Evolutionary conservation across 2,329 filamentous ascomycete genomes (phyloP).

Genomic region (Colletotrichum tofieldiae): DNA sequence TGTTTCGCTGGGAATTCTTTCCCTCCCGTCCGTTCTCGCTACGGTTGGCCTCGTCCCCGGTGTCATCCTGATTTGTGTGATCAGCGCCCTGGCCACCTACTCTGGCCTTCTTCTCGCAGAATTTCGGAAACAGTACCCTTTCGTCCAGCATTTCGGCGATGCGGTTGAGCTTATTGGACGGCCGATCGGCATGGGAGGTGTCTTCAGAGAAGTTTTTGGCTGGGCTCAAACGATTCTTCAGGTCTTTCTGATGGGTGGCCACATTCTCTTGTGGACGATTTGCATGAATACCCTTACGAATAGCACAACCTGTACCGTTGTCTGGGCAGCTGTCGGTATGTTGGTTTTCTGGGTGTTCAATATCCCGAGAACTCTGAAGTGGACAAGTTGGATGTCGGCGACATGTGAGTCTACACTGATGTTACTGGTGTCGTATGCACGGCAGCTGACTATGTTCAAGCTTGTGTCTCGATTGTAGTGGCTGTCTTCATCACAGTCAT

Average conservation of each 20-base stretch:
- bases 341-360: slow-evolving; percentile 72
- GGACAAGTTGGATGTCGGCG: slow-evolving; percentile 74
- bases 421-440: no score
- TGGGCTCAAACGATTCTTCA: slow-evolving; percentile 74
- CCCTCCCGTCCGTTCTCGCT: slow-evolving; percentile 82
- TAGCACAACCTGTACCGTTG: slow-evolving; percentile 74
- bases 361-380: slow-evolving; percentile 74
- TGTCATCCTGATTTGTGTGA: slow-evolving; percentile 79
- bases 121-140: slow-evolving; percentile 80
- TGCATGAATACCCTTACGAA: slow-evolving; percentile 76
- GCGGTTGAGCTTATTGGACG: slow-evolving; percentile 71
- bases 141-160: slow-evolving; percentile 77
- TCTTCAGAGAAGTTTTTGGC: slow-evolving; percentile 73
- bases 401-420: slow-evolving; percentile 56
- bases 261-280: slow-evolving; percentile 78
- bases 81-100: slow-evolving; percentile 78
- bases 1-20: slow-evolving; percentile 70
- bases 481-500: slow-evolving; percentile 78
- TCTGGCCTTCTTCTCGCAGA: slow-evolving; percentile 71
- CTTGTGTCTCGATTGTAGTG: slow-evolving; percentile 74
- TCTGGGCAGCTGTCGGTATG: slow-evolving; percentile 74
- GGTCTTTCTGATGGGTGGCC: slow-evolving; percentile 78
- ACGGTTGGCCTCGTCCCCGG: slow-evolving; percentile 81
- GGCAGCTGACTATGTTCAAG: slow-evolving; percentile 23
- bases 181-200: slow-evolving; percentile 62